Evolutionary conservation across 2,329 filamentous ascomycete genomes (phyloP), one percentile per base, ranked within the genome.

Genomic region (Lachnellula hyalina): DNA sequence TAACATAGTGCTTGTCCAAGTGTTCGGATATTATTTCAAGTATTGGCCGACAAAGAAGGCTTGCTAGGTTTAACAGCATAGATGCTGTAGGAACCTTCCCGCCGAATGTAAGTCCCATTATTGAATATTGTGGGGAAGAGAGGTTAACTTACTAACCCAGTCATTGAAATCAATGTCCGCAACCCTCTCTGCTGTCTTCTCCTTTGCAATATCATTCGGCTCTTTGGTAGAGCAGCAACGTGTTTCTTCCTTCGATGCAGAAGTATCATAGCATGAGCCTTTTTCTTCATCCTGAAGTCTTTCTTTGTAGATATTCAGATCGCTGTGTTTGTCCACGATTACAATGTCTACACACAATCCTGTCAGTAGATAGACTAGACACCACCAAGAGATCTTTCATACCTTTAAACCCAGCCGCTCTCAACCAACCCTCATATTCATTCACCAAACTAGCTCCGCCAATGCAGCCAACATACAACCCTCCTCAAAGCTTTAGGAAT

Each of bases 391-490:
- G 11, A 11, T 17, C 2, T n/a, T 25, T 17, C 21, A 42, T 68
- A 78, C 79, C 73, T 53, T 64, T 41, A 58, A 84, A 83, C 0
- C 80, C 82, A 0, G 77, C 78, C 12, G 74, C 63, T 9, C 60
- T 60, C 32, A 86, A 65, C 65, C 76, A 85, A 7, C 47, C 36
- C 52, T 81, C 72, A 67, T 86, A 86, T 51, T 79, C 73, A 1
- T 35, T 59, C 0, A 81, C 72, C 53, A 70, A 65, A 57, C 79
- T 83, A 0, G 83, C 81, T 0, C 83, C 82, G 1, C 79, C 74
- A 28, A 86, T 73, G 56, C 83, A 86, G 0, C 83, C 82, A 2
- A 84, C 78, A 64, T 84, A 83, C 5, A 85, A 63, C 1, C 76
- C 70, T 68, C 47, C 69, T 73, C n/a, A 86, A 63, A n/a, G 74